These are phyloP conservation scores for Pseudoturritis turrita DNA, from an alignment of 345 rosid species.

Conservation along the genomic window DNA sequence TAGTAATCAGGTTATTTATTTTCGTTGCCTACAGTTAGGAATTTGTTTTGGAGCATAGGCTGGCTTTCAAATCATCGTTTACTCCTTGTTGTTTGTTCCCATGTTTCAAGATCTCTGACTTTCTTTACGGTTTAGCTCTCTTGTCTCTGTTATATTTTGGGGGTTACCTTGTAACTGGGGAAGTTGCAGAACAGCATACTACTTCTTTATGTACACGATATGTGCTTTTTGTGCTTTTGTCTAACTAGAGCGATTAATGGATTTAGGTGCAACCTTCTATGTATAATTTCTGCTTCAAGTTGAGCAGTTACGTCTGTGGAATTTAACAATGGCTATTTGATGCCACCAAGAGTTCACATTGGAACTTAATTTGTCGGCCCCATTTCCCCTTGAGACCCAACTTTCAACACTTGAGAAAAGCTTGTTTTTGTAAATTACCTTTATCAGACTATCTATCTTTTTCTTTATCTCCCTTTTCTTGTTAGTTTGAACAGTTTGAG, in stretches of 20 bases:
- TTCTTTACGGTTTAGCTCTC: conserved; percentile 10
- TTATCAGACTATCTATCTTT: background rate
- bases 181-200: background rate
- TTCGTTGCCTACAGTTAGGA: background rate
- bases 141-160: background rate
- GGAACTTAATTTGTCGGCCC: background rate
- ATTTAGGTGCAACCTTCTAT: background rate
- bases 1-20: background rate
- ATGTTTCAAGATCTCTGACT: background rate
- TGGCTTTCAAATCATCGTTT: background rate
- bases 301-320: background rate
- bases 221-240: background rate
- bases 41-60: background rate
- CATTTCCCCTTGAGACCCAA: background rate
- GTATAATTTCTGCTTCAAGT: background rate
- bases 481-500: conserved; percentile 18
- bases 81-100: background rate
- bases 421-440: background rate
- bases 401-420: background rate
- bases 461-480: background rate
- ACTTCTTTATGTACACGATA: conserved; percentile 1
- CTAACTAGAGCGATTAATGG: background rate
- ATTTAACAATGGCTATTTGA: background rate
- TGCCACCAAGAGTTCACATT: background rate
- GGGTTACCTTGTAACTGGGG: background rate